Evolutionary conservation across 176 grass and related monocot genomes (phyloP).

Genomic region (Echinochloa phyllopogon): DNA sequence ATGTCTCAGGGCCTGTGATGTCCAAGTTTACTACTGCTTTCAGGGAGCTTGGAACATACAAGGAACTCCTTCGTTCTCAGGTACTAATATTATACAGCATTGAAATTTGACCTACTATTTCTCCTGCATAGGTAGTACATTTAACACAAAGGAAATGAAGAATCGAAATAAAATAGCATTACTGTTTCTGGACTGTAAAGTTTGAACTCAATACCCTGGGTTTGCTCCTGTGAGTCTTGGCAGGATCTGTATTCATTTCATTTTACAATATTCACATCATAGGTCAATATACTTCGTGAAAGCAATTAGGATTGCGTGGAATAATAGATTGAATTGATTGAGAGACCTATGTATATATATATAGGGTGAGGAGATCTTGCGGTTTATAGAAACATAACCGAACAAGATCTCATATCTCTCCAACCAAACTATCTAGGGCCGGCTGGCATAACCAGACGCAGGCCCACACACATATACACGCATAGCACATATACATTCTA

Average conservation of each 20-base stretch:
- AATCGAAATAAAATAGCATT: constrained; percentile 9
- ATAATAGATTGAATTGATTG: too few species aligned
- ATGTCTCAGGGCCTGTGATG: constrained; percentile 64
- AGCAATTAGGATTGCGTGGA: too few species aligned
- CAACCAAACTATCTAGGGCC: too few species aligned
- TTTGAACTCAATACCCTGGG: constrained; percentile 1
- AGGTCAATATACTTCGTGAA: constrained; percentile 1
- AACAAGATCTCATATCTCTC: too few species aligned
- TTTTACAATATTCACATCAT: constrained; percentile 33
- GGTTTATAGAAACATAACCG: too few species aligned
- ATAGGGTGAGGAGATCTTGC: too few species aligned
- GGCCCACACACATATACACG: too few species aligned
- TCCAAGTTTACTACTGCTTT: constrained; percentile 78
- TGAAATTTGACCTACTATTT: not conserved
- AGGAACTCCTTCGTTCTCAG: constrained; percentile 94
- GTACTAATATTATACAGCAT: constrained; percentile 38
- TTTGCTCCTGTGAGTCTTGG: not conserved
- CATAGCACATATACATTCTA: too few species aligned
- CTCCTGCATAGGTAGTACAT: constrained; percentile 8
- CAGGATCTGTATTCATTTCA: constrained; percentile 37
- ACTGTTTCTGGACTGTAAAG: constrained; percentile 15
- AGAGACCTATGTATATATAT: too few species aligned
- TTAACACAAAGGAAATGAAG: not conserved
- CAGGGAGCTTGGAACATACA: constrained; percentile 80
- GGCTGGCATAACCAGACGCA: too few species aligned